A percentile compares a stretch with the other conserved stretches of the same genome.
Conservation (phyloP, 2,329 filamentous ascomycete species). For the Orbilia blumenaviensis region DNA sequence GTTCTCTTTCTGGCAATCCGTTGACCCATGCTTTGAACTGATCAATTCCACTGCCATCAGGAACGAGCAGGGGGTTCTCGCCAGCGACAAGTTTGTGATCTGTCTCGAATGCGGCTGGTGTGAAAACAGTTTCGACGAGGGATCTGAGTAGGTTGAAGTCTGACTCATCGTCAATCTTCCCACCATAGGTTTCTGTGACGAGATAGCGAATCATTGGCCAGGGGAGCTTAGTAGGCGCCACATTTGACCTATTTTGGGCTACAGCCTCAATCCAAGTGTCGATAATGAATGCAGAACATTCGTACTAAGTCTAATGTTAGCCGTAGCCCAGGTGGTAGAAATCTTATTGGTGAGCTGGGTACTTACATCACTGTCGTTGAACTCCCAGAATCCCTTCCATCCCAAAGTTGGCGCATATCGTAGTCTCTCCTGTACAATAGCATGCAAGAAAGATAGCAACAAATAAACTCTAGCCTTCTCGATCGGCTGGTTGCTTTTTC, state of each 20-base stretch:
- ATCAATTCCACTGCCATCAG: slow-evolving; percentile 79
- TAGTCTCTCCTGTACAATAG: slow-evolving; percentile 91
- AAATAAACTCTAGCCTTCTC: slow-evolving; percentile 91
- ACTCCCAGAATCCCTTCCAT: slow-evolving; percentile 99
- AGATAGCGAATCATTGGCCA: slow-evolving; percentile 95
- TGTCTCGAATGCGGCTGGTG: slow-evolving; percentile 87
- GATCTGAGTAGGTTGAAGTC: slow-evolving; percentile 79
- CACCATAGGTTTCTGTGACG: slow-evolving; percentile 93
- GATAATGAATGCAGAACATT: slow-evolving; percentile 95
- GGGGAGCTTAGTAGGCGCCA: slow-evolving; percentile 90
- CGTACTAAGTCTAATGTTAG: slow-evolving; percentile 71
- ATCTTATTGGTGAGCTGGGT: background rate
- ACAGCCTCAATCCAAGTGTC: slow-evolving; percentile 90
- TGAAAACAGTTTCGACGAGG: slow-evolving; percentile 81
- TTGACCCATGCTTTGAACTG: slow-evolving; percentile 95
- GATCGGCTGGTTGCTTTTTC: slow-evolving; percentile 82
- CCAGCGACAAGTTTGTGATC: slow-evolving; percentile 83
- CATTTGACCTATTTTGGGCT: slow-evolving; percentile 85
- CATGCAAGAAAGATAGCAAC: slow-evolving; percentile 91
- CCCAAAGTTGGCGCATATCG: slow-evolving; percentile 92
- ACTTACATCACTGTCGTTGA: slow-evolving; percentile 97
- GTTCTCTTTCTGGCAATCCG: slow-evolving; percentile 89
- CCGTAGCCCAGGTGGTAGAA: background rate
- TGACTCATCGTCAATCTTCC: slow-evolving; percentile 91
- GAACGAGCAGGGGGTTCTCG: slow-evolving; percentile 74